Base-by-base conservation (phyloP, 192 early-diverging fungal species). In the Coemansia aciculifera region DNA sequence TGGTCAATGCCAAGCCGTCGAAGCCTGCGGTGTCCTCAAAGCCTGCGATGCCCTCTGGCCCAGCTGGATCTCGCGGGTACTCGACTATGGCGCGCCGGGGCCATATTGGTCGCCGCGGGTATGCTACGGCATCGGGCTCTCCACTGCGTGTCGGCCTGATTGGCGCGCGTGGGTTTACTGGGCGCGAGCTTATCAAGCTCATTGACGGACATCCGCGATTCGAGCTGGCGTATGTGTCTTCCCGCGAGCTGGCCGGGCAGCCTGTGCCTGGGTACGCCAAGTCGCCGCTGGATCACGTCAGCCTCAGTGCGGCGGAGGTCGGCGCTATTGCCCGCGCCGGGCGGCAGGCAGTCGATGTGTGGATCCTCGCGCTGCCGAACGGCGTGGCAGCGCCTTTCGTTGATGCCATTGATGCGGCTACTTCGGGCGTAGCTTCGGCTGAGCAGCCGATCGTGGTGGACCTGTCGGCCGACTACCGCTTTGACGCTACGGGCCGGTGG, bases 361-460 rank as follows among this genome's bases (percentile, higher is more conserved):
- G 98, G 98, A 89, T 99, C 3, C 79, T 99, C 68, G 98, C 98
- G 21, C 87, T 99, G 57, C 98, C 98, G 37, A 99, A 99, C 78
- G 92, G 92, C 40, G 87, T 98, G 3, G 95, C 94, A 49, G 87
- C 87, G 24, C 98, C 98, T 54, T 99, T 95, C 88, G 96, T 99
- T 12, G 85, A 89, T 15, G 89, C 90, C 24, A 63, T 97, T 48
- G 84, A 90, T 63, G 63, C 63, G 10, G 81, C 77, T 7, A 63
- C 66, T 3, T 83, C 85, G 43, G 80, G 81, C 9, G 76, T 90
- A 64, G 66, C 73, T 2, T 66, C 68, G 36, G 34, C 59, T 4
- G 85, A 86, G 24, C 72, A 75, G 59, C 86, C 88, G 5, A 87
- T 93, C 39, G 86, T 94, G 6, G 74, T 98, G 23, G 98, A 98